Conservation (phyloP, 306 rosid genomes). For the Acacia acuminata region DNA sequence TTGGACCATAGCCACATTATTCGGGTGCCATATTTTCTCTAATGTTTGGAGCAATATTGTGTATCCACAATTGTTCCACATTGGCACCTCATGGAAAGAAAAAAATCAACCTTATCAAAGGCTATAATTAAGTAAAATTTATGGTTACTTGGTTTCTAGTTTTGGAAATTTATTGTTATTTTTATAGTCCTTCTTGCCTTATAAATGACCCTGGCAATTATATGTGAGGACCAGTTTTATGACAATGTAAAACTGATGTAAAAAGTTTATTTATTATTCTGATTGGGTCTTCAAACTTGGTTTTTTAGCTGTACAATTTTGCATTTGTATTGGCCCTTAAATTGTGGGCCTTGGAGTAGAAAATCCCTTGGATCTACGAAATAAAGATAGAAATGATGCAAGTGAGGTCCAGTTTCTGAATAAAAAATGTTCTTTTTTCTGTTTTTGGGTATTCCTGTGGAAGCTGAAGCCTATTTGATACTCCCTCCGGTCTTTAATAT, state of each 20-base stretch:
- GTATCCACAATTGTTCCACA: background rate
- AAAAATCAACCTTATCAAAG: background rate
- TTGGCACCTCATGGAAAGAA: background rate
- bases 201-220: background rate
- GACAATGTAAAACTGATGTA: background rate
- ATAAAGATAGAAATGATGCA: background rate
- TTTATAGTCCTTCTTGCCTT: background rate
- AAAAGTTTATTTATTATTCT: background rate
- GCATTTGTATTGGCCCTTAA: background rate
- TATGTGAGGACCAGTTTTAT: background rate
- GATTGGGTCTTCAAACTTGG: background rate
- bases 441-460: background rate
- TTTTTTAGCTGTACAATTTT: slow-evolving; percentile 1
- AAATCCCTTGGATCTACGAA: background rate
- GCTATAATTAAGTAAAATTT: background rate
- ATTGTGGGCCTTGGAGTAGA: background rate
- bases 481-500: no score
- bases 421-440: background rate
- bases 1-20: background rate
- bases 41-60: background rate
- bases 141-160: background rate
- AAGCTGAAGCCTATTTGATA: slow-evolving; percentile 11
- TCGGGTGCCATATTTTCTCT: background rate
- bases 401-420: slow-evolving; percentile 12
- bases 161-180: background rate